Evolutionary conservation across 2,329 filamentous ascomycete species (phyloP), one percentile per base, ranked within the genome.

Genomic region (Phialocephala sp.): DNA sequence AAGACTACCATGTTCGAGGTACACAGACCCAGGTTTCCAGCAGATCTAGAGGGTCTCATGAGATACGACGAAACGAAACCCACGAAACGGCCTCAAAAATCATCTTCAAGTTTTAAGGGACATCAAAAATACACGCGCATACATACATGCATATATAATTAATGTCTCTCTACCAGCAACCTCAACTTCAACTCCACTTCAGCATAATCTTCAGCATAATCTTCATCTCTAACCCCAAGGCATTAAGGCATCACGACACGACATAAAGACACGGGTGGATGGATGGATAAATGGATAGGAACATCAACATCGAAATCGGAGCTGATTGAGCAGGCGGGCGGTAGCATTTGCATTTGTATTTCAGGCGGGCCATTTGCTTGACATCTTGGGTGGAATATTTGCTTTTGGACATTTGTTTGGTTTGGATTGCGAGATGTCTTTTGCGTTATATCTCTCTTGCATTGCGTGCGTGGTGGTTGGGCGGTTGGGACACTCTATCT

Each of bases 261-360:
- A 32, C 27, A 32, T 32, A 32, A 32, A 32, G 27, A 32, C 27
- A 32, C 6, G 27, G 27, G 6, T 32, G 27, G 27, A 32, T 32
- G 3, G 6, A 32, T 32, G 27, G 27, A 32, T 32, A 6, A 6
- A 32, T 32, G 3, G 6, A 32, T 32, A 6, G 27, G 27, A 32
- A 32, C n/a, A 50, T n/a, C 22, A 50, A 20, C 20, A 47, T 9
- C 4, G 18, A 27, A 27, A 9, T n/a, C n/a, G 8, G 11, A 4
- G 8, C n/a, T 8, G 20, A 50, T 12, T 32, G 14, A 32, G 32
- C 27, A 20, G 50, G 14, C 14, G 50, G 50, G 50, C 50, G 50
- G 50, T 54, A 54, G 50, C 50, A 54, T 54, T 54, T 54, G n/a
- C 45, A 22, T 24, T 50, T 50, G n/a, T 1, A 32, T 32, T 32